Evolutionary conservation across 768 basidiomycete species (phyloP).

Genomic region (Pleurotus ostreatus): DNA sequence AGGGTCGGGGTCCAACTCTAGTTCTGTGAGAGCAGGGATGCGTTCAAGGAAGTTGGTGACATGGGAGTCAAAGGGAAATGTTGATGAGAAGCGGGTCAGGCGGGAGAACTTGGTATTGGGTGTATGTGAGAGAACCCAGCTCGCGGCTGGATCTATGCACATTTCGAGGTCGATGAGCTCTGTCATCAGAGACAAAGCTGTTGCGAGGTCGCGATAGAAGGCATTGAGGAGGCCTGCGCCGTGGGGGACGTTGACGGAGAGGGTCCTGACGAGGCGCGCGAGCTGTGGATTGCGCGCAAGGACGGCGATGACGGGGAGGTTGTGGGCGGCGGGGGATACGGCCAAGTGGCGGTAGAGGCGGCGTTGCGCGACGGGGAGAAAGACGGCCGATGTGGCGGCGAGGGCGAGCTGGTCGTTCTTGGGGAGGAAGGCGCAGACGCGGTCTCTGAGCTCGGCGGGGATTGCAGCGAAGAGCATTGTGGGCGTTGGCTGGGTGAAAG

Average conservation of each 20-base stretch:
- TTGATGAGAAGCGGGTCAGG: conserved; percentile 53
- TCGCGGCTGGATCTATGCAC: conserved; percentile 44
- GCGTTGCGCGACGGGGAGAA: conserved; percentile 51
- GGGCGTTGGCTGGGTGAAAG: conserved; percentile 4
- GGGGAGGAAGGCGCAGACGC: conserved; percentile 31
- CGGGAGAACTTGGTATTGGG: conserved; percentile 32
- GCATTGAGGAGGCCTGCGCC: conserved; percentile 34
- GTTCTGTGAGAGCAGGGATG: conserved; percentile 49
- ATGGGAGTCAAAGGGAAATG: conserved; percentile 57
- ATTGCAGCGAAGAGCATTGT: conserved; percentile 45
- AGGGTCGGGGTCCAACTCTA: conserved; percentile 47
- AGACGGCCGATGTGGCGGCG: conserved; percentile 34
- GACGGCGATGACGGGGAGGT: conserved; percentile 46
- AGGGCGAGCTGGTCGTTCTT: conserved; percentile 43
- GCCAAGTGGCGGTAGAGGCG: conserved; percentile 59
- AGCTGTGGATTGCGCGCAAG: conserved; percentile 55
- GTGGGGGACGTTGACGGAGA: conserved; percentile 50
- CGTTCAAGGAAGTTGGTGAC: conserved; percentile 57
- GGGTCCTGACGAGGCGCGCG: conserved; percentile 58
- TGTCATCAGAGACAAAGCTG: conserved; percentile 58
- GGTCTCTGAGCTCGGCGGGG: conserved; percentile 62
- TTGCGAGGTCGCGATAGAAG: conserved; percentile 46
- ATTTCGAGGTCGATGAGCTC: conserved; percentile 55
- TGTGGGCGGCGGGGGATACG: conserved; percentile 38
- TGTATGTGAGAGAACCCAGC: conserved; percentile 47